Evolutionary conservation across 106 monocot species (phyloP), one percentile per base, ranked within the genome.

Genomic region (Chionographis japonica): DNA sequence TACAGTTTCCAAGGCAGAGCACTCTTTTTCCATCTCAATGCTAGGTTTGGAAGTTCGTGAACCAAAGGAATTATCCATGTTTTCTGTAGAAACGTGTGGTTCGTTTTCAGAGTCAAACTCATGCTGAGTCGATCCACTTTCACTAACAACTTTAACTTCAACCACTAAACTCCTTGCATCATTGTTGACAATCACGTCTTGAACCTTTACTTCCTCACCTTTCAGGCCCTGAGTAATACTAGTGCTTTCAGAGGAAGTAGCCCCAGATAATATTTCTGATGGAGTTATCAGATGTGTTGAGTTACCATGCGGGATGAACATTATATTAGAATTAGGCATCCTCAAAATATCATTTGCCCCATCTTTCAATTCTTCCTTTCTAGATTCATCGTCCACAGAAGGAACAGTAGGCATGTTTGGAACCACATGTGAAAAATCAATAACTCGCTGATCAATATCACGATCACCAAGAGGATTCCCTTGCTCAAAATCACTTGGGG

Each of bases 221-320:
- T 46, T 65, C 50, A 27, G 35, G 0, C 43, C 66, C 20, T 68
- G 74, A 71, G 14, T 73, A 42, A 61, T 64, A 70, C 38, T 56
- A 60, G 27, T 55, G 27, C 41, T 78, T 59, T 84, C 88, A 69
- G 82, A 57, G 43, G 83, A 73, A 69, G 90, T 59, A 40, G 76
- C 76, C 57, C 84, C 84, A 52, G 89, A 82, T 60, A 92, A 65
- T 59, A 90, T 85, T 78, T 90, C 89, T 40, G 84, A 90, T 37
- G 97, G 97, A 69, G 97, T 98, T 70, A 98, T 73, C 40, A 98
- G 75, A 61, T 98, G 97, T 13, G 83, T 78, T 36, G 74, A 16
- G 20, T 89, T 85, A n/a, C 62, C 71, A 40, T 64, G 64, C 39
- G 67, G 53, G 13, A 76, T 78, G 61, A 73, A 72, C 53, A 68